Evolutionary conservation across 2,329 filamentous ascomycete species (phyloP).

Genomic region (Fusarium redolens): DNA sequence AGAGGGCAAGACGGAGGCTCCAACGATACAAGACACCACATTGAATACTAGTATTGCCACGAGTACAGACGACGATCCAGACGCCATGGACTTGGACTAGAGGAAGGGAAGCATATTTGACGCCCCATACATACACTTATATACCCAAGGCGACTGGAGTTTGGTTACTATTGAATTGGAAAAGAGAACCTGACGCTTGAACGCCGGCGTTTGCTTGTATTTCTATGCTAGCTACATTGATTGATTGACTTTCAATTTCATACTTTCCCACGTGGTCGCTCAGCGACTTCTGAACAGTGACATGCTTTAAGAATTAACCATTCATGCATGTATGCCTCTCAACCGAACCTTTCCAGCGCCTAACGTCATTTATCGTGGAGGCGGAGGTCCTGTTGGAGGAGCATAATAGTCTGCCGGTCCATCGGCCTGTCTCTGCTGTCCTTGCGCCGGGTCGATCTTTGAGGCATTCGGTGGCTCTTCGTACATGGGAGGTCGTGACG

Average conservation of each 20-base stretch:
- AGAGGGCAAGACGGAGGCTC: conserved; percentile 37
- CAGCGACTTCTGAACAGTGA: conserved; percentile 1
- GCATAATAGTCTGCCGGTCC: conserved; percentile 50
- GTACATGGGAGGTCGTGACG: conserved; percentile 67
- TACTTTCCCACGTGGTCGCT: conserved; percentile 5
- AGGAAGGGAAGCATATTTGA: neutral
- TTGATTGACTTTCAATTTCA: conserved; percentile 31
- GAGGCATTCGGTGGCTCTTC: conserved; percentile 60
- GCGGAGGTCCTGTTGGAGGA: conserved; percentile 60
- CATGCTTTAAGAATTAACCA: neutral
- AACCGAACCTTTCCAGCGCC: neutral
- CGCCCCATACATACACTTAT: conserved; percentile 12
- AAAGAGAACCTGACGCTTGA: neutral
- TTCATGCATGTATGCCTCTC: neutral
- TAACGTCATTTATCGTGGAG: conserved; percentile 26
- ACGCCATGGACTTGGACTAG: conserved; percentile 76
- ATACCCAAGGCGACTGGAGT: conserved; percentile 46
- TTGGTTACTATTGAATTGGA: conserved; percentile 16
- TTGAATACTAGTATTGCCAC: conserved; percentile 10
- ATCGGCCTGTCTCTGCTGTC: conserved; percentile 33
- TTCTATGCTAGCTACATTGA: conserved; percentile 21
- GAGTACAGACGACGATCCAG: conserved; percentile 58
- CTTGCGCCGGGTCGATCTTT: conserved; percentile 67
- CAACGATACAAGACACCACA: conserved; percentile 16
- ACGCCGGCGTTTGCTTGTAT: conserved; percentile 20